Evolutionary conservation across 2,329 filamentous ascomycete genomes (phyloP).

Genomic region (Aspergillus floridensis): DNA sequence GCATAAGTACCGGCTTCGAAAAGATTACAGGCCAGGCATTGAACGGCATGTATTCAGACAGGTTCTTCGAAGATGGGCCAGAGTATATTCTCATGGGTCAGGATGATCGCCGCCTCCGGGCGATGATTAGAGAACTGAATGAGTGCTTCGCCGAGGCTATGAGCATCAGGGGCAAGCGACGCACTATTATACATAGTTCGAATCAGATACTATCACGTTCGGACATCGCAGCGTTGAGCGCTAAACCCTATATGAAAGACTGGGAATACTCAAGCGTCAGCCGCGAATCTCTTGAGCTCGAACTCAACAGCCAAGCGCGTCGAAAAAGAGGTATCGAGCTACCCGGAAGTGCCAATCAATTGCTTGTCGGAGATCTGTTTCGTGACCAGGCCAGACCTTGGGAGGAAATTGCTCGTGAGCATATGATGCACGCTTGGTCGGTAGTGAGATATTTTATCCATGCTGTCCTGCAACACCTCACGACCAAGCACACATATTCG

Average conservation of each 20-base stretch:
- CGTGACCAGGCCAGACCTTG: slow-evolving; percentile 36
- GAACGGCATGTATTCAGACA: slow-evolving; percentile 42
- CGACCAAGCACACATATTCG: slow-evolving; percentile 22
- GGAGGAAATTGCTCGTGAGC: slow-evolving; percentile 26
- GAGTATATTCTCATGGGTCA: slow-evolving; percentile 7
- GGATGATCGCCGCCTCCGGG: slow-evolving; percentile 28
- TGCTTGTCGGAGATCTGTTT: slow-evolving; percentile 34
- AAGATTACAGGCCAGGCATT: slow-evolving; percentile 38
- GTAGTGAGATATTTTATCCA: slow-evolving; percentile 21
- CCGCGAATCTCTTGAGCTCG: neutral
- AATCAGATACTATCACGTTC: neutral
- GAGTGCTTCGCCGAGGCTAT: slow-evolving; percentile 29
- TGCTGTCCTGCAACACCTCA: slow-evolving; percentile 24
- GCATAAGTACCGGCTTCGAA: slow-evolving; percentile 40
- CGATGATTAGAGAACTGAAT: slow-evolving; percentile 26
- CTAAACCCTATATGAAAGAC: slow-evolving; percentile 2
- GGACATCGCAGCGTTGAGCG: slow-evolving; percentile 1
- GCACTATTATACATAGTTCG: slow-evolving; percentile 15
- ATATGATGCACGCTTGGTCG: slow-evolving; percentile 27
- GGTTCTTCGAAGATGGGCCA: slow-evolving; percentile 37
- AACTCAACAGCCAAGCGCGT: slow-evolving; percentile 26
- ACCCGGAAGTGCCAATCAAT: slow-evolving; percentile 33
- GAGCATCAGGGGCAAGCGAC: slow-evolving; percentile 15
- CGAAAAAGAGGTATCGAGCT: slow-evolving; percentile 34
- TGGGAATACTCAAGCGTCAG: no score